Evolutionary conservation across 2,329 filamentous ascomycete species (phyloP), one percentile per base, ranked within the genome.

Genomic region (Aureobasidium lini): DNA sequence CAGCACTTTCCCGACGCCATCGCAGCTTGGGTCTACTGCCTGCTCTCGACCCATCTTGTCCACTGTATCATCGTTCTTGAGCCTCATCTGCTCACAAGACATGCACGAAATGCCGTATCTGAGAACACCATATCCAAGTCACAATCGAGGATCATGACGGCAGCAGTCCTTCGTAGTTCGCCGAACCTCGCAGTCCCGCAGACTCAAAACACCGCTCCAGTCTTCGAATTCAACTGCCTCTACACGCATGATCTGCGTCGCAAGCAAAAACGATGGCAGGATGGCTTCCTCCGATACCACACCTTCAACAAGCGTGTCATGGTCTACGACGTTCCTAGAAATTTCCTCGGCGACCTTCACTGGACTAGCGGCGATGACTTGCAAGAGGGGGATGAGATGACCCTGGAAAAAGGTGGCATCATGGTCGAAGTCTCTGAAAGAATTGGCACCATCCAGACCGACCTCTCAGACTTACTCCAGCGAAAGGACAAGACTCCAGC

Each of bases 181-280:
- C 66, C 72, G 29, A 70, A 68, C 32, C 64, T 75, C 34, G 68
- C 68, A 36, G 69, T 80, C 47, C 75, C 79, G 43, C 74, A 76
- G 32, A 80, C 80, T 13, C 82, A 85, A 66, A 85, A 83, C 66
- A 87, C 85, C 18, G 90, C 91, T 1, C 79, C 83, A 0, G 90
- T 96, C 40, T 78, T 88, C 68, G 90, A 95, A 68, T 95, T 87
- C 72, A 81, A 84, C 62, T 96, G 92, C 71, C 84, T 96, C 4
- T 96, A 89, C 73, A 95, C 91, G 1, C 84, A 89, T 69, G 92
- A 96, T 69, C 72, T 95, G 43, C 84, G 85, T 54, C 85, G 89
- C 59, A 96, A 96, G 75, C 86, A 90, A 66, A 96, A 96, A 71
- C 81, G 89, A 62, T 96, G 92, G 92, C 90, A 95, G 68, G 92